Percentiles rank a stretch among this genome's conserved stretches.
Conservation (phyloP, 495 filamentous ascomycete species). For the Penicillium herquei region DNA sequence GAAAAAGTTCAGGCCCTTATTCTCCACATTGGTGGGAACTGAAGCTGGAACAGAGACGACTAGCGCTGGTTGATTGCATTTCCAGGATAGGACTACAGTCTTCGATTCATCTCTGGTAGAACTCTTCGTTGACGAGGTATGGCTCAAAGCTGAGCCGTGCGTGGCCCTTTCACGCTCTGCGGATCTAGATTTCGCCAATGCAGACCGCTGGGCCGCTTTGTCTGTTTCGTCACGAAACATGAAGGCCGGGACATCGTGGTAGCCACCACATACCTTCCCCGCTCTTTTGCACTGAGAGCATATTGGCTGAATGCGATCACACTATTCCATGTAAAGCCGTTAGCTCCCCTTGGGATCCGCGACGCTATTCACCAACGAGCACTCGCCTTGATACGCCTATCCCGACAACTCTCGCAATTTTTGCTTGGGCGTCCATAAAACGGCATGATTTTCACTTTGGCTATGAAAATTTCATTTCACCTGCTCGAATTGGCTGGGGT, state of each 20-base stretch:
- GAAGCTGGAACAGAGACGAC: constrained; percentile 1
- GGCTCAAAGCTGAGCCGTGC: constrained; percentile 7
- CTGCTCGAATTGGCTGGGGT: neutral
- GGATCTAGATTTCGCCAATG: constrained; percentile 13
- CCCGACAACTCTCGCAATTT: constrained; percentile 22
- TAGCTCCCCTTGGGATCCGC: neutral
- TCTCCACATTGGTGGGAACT: constrained; percentile 14
- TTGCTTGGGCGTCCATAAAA: constrained; percentile 25
- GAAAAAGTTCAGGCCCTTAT: constrained; percentile 22
- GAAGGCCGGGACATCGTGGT: constrained; percentile 19
- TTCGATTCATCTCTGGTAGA: neutral
- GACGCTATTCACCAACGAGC: neutral
- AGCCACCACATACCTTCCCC: constrained; percentile 25
- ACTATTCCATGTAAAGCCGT: constrained; percentile 8
- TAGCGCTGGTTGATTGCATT: neutral
- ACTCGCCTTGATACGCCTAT: constrained; percentile 25
- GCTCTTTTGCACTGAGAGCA: constrained; percentile 26
- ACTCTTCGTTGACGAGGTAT: neutral
- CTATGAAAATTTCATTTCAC: neutral
- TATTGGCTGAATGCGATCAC: constrained; percentile 22
- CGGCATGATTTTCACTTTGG: constrained; percentile 12
- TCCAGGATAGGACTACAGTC: constrained; percentile 1
- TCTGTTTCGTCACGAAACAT: constrained; percentile 26
- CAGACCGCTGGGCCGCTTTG: constrained; percentile 18
- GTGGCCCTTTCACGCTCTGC: neutral